These are phyloP conservation scores for Plantago elongata DNA, from an alignment of 257 asterid species.

Conservation along the genomic window DNA sequence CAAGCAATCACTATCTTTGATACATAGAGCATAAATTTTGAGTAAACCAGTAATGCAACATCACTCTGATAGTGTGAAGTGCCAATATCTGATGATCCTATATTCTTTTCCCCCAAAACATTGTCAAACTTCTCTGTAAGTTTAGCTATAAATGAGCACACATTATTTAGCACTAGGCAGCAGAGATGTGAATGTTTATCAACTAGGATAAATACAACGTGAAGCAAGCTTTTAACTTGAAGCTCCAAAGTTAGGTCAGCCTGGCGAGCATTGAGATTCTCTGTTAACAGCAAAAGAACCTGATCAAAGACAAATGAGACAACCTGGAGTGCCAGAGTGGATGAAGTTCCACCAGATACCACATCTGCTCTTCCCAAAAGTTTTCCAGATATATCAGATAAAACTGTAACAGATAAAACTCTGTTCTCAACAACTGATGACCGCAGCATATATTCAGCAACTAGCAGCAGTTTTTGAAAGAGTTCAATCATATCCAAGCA, in stretches of 20 bases:
- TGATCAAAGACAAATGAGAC: constrained; percentile 44
- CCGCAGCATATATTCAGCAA: constrained; percentile 31
- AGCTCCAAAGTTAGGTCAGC: constrained; percentile 33
- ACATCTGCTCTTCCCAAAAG: constrained; percentile 45
- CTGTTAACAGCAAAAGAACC: constrained; percentile 35
- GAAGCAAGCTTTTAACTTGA: constrained; percentile 56
- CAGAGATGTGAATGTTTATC: constrained; percentile 40
- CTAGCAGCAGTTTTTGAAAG: constrained; percentile 37
- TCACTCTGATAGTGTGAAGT: constrained; percentile 23
- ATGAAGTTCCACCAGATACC: constrained; percentile 33
- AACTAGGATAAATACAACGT: constrained; percentile 42
- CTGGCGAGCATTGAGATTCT: constrained; percentile 25
- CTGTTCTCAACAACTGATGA: constrained; percentile 44
- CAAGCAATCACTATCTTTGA: constrained; percentile 46
- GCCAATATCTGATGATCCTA: constrained; percentile 21
- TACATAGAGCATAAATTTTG: constrained; percentile 40
- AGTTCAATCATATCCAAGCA: constrained; percentile 41
- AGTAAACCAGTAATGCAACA: constrained; percentile 15
- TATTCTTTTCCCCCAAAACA: constrained; percentile 24
- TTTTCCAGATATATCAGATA: constrained; percentile 51
- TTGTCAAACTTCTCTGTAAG: constrained; percentile 33
- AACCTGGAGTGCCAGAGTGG: constrained; percentile 37
- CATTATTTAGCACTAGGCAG: constrained; percentile 45
- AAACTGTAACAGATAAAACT: constrained; percentile 39
- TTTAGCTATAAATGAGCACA: constrained; percentile 38